Evolutionary conservation across 2,329 filamentous ascomycete genomes (phyloP).

Genomic region (Talaromyces sp.): DNA sequence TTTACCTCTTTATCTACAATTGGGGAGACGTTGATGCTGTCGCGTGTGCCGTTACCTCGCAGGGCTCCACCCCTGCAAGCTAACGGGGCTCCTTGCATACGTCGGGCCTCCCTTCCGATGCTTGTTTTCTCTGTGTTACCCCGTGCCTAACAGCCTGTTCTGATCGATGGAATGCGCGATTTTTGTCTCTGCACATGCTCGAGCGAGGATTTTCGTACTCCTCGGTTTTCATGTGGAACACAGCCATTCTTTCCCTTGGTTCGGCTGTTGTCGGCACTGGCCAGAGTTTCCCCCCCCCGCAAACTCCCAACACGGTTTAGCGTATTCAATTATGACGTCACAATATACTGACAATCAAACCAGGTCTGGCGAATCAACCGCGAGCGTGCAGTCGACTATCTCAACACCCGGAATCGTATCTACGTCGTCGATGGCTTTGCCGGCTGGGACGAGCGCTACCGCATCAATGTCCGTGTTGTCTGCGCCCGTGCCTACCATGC

Average conservation of each 20-base stretch:
- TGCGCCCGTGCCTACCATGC: conserved; percentile 99
- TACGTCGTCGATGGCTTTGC: conserved; percentile 97
- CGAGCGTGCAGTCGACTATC: conserved; percentile 96
- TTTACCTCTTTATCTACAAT: conserved; percentile 5
- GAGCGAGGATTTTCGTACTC: not conserved
- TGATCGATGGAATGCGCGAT: conserved; percentile 10
- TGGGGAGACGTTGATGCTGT: conserved; percentile 11
- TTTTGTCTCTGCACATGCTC: not conserved
- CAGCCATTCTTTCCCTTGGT: not conserved
- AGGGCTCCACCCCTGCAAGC: conserved; percentile 9
- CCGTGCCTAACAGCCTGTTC: not conserved
- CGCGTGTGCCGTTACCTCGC: conserved; percentile 13
- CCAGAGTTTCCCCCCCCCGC: conserved; percentile 15
- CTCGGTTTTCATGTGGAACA: not conserved
- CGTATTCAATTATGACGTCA: conserved; percentile 26
- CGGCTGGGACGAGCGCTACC: conserved; percentile 97
- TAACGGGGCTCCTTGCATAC: conserved; percentile 11
- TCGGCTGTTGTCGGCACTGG: not conserved
- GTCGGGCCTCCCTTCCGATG: conserved; percentile 15
- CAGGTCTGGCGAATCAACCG: conserved; percentile 99
- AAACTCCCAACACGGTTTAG: conserved; percentile 6
- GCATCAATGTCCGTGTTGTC: conserved; percentile 94
- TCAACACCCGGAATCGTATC: conserved; percentile 97
- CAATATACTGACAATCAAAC: conserved; percentile 17
- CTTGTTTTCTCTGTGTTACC: conserved; percentile 14